Conservation (phyloP, 208 protist species). For the Crithidia fasciculata region DNA sequence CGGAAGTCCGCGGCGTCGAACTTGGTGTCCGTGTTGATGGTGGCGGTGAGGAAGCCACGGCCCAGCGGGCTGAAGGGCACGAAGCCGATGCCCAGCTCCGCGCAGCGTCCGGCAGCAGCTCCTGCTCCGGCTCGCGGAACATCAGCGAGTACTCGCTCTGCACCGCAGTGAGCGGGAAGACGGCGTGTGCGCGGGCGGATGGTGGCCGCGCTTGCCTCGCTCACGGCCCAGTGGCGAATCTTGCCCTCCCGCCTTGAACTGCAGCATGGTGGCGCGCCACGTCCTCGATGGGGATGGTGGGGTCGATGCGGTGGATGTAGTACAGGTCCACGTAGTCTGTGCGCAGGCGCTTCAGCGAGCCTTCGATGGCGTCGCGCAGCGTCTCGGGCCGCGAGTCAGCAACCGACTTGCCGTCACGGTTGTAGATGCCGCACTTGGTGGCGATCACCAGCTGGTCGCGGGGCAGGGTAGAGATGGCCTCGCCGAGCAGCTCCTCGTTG, state of each 20-base stretch:
- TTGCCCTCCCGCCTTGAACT: constrained; percentile 43
- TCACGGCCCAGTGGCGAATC: constrained; percentile 44
- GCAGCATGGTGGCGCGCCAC: constrained; percentile 39
- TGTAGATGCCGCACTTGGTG: no score
- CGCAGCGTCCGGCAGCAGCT: constrained; percentile 32
- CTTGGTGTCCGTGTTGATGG: constrained; percentile 11
- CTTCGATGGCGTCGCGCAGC: constrained; percentile 34
- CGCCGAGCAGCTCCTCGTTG: not conserved
- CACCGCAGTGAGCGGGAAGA: constrained; percentile 36
- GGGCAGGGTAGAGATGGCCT: no score
- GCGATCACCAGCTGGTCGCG: no score
- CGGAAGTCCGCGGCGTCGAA: constrained; percentile 26
- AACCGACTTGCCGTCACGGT: no score
- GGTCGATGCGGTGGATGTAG: constrained; percentile 45
- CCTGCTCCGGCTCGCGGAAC: constrained; percentile 27
- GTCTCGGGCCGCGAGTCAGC: constrained; percentile 1
- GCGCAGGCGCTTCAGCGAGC: constrained; percentile 41
- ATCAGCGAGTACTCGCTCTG: constrained; percentile 48
- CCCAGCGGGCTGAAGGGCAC: constrained; percentile 41
- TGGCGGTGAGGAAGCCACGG: constrained; percentile 31
- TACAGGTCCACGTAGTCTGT: constrained; percentile 52
- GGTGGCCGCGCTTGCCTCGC: constrained; percentile 23
- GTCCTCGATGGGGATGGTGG: constrained; percentile 36
- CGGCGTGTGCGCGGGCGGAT: constrained; percentile 39
- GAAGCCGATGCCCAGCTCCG: constrained; percentile 42